These are phyloP conservation scores for Entophlyctis helioformis DNA, from an alignment of 192 early-diverging fungal genomes.

Conservation along the genomic window DNA sequence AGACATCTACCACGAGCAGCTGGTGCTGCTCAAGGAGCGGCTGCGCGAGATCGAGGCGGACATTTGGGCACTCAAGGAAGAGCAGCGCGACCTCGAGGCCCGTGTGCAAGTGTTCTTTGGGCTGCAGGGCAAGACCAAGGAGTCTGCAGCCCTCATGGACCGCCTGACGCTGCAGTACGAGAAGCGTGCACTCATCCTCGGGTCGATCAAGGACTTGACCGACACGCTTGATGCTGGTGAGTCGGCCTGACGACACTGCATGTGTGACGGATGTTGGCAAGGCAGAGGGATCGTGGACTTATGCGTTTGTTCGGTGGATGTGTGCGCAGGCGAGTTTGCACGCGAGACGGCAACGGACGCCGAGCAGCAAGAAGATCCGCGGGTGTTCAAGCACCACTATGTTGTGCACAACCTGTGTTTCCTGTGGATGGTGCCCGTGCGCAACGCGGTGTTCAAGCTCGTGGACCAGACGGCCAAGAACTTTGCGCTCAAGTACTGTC, in stretches of 20 bases:
- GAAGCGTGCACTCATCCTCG: too few species aligned
- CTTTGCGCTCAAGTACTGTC: conserved; percentile 64
- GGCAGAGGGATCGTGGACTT: too few species aligned
- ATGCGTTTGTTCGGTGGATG: too few species aligned
- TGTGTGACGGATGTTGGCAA: too few species aligned
- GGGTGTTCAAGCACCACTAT: conserved; percentile 63
- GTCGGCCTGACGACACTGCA: too few species aligned
- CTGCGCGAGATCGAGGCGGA: conserved; percentile 41
- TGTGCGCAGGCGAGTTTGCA: too few species aligned
- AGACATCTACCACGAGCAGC: conserved; percentile 48
- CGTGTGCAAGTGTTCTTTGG: conserved; percentile 16
- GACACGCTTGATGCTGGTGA: too few species aligned
- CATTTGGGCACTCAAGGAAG: conserved; percentile 39
- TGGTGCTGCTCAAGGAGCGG: conserved; percentile 34
- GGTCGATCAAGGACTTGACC: too few species aligned
- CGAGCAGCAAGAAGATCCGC: conserved; percentile 19
- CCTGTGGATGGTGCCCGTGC: conserved; percentile 75
- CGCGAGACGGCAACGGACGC: too few species aligned
- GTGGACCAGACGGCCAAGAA: conserved; percentile 57
- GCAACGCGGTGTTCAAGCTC: conserved; percentile 70
- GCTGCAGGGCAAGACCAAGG: too few species aligned
- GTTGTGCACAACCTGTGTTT: conserved; percentile 75
- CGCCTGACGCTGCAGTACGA: too few species aligned
- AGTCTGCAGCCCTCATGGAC: too few species aligned
- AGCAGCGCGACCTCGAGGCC: conserved; percentile 35